Percentiles rank a stretch among this genome's conserved stretches.
Evolutionary conservation across 331 rosid species (phyloP).

Genomic region (Dryas integrifolia): DNA sequence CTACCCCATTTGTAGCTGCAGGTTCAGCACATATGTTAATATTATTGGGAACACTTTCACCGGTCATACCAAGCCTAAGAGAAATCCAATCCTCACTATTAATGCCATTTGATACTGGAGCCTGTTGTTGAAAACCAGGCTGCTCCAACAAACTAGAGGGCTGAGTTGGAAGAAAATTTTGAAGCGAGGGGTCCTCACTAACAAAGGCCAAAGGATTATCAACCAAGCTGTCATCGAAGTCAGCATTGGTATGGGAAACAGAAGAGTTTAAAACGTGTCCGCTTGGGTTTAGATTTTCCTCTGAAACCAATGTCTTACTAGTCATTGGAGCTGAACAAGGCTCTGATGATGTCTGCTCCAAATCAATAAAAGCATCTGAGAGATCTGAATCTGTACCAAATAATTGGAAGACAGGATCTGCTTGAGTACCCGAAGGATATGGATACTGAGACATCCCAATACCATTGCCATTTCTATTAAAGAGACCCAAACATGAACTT

Average conservation of each 20-base stretch:
- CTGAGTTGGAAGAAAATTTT: conserved; percentile 23
- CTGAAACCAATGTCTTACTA: conserved; percentile 7
- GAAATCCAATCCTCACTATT: conserved; percentile 19
- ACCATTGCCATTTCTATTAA: conserved; percentile 6
- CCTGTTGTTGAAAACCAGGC: neutral
- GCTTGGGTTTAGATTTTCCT: conserved; percentile 7
- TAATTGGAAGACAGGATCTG: conserved; percentile 17
- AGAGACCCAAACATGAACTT: conserved; percentile 14
- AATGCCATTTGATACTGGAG: conserved; percentile 18
- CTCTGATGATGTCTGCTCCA: conserved; percentile 14
- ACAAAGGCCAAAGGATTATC: conserved; percentile 15
- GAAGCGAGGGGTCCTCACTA: conserved; percentile 10
- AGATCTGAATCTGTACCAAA: conserved; percentile 21
- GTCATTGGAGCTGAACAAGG: neutral
- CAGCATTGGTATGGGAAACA: neutral
- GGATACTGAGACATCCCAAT: conserved; percentile 2
- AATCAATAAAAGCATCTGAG: conserved; percentile 25
- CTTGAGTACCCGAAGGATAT: conserved; percentile 6
- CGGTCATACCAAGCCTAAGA: conserved; percentile 16
- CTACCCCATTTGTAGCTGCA: conserved; percentile 3
- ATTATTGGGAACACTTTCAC: conserved; percentile 5
- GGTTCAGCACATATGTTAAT: neutral
- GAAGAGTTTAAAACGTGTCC: conserved; percentile 17
- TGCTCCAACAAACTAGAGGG: conserved; percentile 13
- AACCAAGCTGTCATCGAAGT: conserved; percentile 17